Percentiles rank a stretch among this genome's conserved stretches.
Evolutionary conservation across 2,329 filamentous ascomycete species (phyloP).

Genomic region (Sclerotinia nivalis): DNA sequence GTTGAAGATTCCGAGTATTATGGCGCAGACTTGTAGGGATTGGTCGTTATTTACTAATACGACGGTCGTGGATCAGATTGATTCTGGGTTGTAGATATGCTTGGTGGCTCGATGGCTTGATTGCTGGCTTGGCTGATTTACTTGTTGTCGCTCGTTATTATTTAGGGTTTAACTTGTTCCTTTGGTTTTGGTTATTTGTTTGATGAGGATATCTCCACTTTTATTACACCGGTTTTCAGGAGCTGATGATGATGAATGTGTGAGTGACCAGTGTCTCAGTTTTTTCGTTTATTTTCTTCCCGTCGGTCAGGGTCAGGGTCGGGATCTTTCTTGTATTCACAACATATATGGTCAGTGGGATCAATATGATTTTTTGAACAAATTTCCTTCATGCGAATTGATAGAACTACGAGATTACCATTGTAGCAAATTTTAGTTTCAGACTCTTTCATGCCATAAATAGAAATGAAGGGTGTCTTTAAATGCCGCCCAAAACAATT

Average conservation of each 20-base stretch:
- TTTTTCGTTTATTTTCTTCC: too few species aligned
- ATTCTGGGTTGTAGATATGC: conserved; percentile 46
- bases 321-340: neutral
- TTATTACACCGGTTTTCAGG: neutral
- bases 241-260: neutral
- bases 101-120: neutral
- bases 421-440: too few species aligned
- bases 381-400: neutral
- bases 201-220: neutral
- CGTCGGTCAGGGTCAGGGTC: too few species aligned
- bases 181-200: neutral
- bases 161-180: neutral
- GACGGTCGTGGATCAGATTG: conserved; percentile 53
- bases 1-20: conserved; percentile 50
- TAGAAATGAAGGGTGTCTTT: too few species aligned
- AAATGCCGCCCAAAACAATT: too few species aligned
- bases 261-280: neutral
- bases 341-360: neutral
- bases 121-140: neutral
- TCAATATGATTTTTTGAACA: neutral
- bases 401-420: too few species aligned
- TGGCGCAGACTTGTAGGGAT: conserved; percentile 55
- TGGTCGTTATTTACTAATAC: conserved; percentile 52
- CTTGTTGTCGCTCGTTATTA: neutral
- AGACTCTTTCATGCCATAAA: too few species aligned